Evolutionary conservation across 2,329 filamentous ascomycete species (phyloP), one percentile per base, ranked within the genome.

Genomic region (Magnaporthiopsis incrustans): DNA sequence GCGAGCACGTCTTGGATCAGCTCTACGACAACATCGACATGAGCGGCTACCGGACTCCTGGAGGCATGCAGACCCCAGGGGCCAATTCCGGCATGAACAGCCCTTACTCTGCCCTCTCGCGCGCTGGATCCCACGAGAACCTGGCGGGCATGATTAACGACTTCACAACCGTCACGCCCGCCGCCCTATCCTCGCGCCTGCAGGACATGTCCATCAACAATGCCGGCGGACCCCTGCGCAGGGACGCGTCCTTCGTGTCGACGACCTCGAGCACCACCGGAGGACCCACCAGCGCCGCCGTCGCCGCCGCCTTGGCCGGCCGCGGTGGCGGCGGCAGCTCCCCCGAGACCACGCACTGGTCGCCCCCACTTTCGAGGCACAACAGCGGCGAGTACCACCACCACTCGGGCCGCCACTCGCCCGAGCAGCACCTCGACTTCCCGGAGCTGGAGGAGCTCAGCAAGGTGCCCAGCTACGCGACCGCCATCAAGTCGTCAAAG

Each of bases 1-100:
- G 92, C 66, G 86, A 94, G 70, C 95, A 98, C 74, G 84, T 90
- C 59, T 85, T 98, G 32, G 95, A 99, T 74, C 89, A 91, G 73
- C 81, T 98, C 1, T 99, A 96, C 76, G 91, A 92, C 69, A 91
- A 94, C 67, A 84, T 97, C 65, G 91, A 97, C 70, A 82, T 86
- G 11, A 86, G 83, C 63, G 91, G 91, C n/a, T 90, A 93, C 73
- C 88, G 92, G 76, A 93, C 90, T 0, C 90, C 91, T 0, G 86
- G 82, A 1, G 79, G 85, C 50, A 53, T 53, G 44, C 88, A 92
- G 76, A 93, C 90, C 0, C 90, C 91, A 1, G 86, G 82, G 1
- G 79, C 85, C 50, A 84, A 81, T 78, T 89, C 90, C 63, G 88
- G 88, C n/a, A 83, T 91, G 65, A 92, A 85, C 73, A 97, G 92